These are phyloP conservation scores for Apiotrichum mycotoxinovorans DNA, from an alignment of 1,284 basidiomycete genomes.

Conservation along the genomic window DNA sequence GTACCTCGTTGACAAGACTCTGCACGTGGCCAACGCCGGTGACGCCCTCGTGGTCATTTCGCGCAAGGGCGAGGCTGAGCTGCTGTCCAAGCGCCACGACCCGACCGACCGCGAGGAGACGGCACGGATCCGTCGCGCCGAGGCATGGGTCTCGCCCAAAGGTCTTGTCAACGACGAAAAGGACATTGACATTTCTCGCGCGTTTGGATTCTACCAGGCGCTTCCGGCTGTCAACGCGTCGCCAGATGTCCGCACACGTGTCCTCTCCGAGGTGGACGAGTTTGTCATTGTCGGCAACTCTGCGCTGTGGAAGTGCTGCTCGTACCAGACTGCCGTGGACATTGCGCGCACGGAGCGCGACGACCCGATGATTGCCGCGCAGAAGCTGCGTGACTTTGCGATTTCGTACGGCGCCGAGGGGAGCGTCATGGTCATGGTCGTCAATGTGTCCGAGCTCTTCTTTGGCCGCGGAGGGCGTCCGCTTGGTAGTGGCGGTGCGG, in stretches of 20 bases:
- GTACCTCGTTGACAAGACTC: slow-evolving; percentile 74
- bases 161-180: slow-evolving; percentile 80
- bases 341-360: slow-evolving; percentile 80
- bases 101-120: slow-evolving; percentile 86
- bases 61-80: slow-evolving; percentile 67
- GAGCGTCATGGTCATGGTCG: slow-evolving; percentile 97
- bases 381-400: slow-evolving; percentile 94
- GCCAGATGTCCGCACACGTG: slow-evolving; percentile 70
- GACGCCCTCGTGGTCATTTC: slow-evolving; percentile 87
- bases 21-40: slow-evolving; percentile 89
- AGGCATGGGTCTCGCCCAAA: slow-evolving; percentile 94
- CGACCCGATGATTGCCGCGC: slow-evolving; percentile 95
- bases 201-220: slow-evolving; percentile 90
- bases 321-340: slow-evolving; percentile 94
- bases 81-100: slow-evolving; percentile 79
- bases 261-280: slow-evolving; percentile 82
- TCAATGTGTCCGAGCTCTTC: slow-evolving; percentile 79
- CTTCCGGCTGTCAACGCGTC: slow-evolving; percentile 87
- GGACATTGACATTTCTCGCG: slow-evolving; percentile 82
- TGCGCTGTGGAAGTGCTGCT: slow-evolving; percentile 90
- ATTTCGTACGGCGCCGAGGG: slow-evolving; percentile 95
- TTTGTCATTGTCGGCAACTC: slow-evolving; percentile 94
- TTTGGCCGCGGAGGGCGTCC: slow-evolving; percentile 42
- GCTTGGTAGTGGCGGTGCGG: slow-evolving; percentile 41
- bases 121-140: slow-evolving; percentile 79